A percentile compares a stretch with the other conserved stretches of the same genome.
phyloP scores from a whole-genome alignment of 2,329 filamentous ascomycete genomes.

The Arthroderma sp. region DNA sequence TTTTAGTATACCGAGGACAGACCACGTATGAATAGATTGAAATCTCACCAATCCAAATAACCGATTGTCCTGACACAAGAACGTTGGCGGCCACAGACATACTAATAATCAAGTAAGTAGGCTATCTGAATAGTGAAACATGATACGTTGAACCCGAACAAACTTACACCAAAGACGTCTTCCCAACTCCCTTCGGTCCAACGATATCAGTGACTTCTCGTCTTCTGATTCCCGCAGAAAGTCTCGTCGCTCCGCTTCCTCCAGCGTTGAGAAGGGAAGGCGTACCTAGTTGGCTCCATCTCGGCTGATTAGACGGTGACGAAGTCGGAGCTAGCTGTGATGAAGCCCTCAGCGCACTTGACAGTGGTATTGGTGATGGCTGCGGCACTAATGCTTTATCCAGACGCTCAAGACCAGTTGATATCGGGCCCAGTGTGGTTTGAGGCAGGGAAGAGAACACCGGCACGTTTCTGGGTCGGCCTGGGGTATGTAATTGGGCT shows the following conservation, averaged over 20 bases:
- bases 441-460: not conserved
- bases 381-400: conserved; percentile 25
- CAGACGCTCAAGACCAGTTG: conserved; percentile 43
- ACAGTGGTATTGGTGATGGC: not conserved
- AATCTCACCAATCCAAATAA: conserved; percentile 70
- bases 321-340: not conserved
- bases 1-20: not conserved
- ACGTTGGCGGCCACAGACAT: conserved; percentile 56
- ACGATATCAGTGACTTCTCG: conserved; percentile 78
- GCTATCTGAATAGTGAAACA: not conserved
- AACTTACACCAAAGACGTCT: conserved; percentile 66
- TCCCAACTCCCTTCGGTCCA: conserved; percentile 75
- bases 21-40: not conserved
- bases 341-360: not conserved
- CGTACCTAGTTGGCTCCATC: conserved; percentile 2
- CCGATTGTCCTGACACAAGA: conserved; percentile 46
- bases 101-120: conserved; percentile 31
- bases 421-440: conserved; percentile 24
- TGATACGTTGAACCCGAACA: not conserved
- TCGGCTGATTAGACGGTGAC: not conserved
- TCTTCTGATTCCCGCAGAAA: conserved; percentile 49
- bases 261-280: not conserved
- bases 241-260: not conserved
- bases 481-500: not conserved
- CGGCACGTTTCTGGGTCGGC: not conserved